Evolutionary conservation across 169 alveolate species (phyloP).

Genomic region (Besnoitia besnoiti): DNA sequence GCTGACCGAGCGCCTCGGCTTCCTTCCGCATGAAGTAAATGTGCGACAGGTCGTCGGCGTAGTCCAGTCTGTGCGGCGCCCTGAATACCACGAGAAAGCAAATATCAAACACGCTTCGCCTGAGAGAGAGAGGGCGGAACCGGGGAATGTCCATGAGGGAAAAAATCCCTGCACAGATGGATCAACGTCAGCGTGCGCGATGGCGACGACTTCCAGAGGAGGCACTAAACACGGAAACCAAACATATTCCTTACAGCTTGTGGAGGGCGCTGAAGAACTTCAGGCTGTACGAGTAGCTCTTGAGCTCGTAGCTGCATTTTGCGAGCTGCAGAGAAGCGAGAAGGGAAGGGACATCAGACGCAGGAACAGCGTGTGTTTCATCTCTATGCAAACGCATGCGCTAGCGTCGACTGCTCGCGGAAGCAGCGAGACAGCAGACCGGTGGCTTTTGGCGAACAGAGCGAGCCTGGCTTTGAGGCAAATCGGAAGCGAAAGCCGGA

Average conservation of each 20-base stretch:
- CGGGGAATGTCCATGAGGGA: background rate
- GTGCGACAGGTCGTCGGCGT: background rate
- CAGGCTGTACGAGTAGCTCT: background rate
- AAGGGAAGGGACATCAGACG: background rate
- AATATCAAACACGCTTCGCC: background rate
- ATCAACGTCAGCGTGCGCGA: background rate
- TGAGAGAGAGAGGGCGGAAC: background rate
- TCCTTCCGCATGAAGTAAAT: background rate
- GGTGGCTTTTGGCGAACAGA: too few species aligned
- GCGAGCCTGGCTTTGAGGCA: background rate
- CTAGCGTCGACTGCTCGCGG: too few species aligned
- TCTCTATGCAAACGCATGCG: too few species aligned
- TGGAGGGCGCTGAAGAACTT: background rate
- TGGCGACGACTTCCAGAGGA: background rate
- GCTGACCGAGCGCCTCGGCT: background rate
- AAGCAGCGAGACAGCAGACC: too few species aligned
- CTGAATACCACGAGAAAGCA: background rate
- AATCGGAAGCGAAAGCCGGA: background rate
- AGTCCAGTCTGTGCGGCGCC: background rate
- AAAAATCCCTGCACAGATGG: background rate
- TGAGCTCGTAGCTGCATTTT: background rate
- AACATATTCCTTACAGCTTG: background rate
- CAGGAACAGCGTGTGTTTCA: background rate
- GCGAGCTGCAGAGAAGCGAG: background rate
- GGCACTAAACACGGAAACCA: background rate